Evolutionary conservation across 768 basidiomycete species (phyloP), one percentile per base, ranked within the genome.

Genomic region (Sutorius australiensis): DNA sequence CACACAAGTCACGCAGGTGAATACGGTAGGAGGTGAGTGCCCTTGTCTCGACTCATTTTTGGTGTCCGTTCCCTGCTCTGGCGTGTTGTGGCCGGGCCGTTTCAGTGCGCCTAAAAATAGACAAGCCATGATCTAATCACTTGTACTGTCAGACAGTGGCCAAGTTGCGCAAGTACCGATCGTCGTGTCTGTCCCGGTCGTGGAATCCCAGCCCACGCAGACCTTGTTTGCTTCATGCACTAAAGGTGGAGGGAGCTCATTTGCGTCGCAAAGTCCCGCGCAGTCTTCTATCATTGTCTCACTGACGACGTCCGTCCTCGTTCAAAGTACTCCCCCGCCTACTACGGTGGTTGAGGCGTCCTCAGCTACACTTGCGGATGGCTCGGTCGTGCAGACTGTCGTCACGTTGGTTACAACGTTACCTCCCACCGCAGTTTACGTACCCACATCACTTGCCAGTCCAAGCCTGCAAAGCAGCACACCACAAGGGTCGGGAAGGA

Each of bases 161-260:
- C 65, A 65, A 40, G 61, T 63, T n/a, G 70, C 70, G 19, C 69
- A 73, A 57, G 73, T 77, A 14, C 77, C 78, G 9, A 56, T 80
- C 31, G 69, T 75, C 37, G 42, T 75, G 9, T 65, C 69, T 6
- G 64, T 75, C 31, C 58, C 67, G 3, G 55, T 75, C 32, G 71
- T 63, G 12, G 50, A 59, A 24, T 61, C 72, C 17, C 50, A 53
- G 8, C 65, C 69, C 8, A 68, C 69, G 4, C 56, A 66, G 32
- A 81, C 80, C 7, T 60, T 80, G 34, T 80, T 73, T 53, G 73
- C 72, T 7, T 57, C 77, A 16, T 75, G 74, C 32, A 66, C 71
- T 37, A 59, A 61, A 9, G 61, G 56, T n/a, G 62, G 56, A 40
- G 47, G 16, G 32, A 55, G 40, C 9, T 52, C 59, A 8, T 38